Evolutionary conservation across 345 rosid genomes (phyloP).

Genomic region (Citrus mangshanensis): DNA sequence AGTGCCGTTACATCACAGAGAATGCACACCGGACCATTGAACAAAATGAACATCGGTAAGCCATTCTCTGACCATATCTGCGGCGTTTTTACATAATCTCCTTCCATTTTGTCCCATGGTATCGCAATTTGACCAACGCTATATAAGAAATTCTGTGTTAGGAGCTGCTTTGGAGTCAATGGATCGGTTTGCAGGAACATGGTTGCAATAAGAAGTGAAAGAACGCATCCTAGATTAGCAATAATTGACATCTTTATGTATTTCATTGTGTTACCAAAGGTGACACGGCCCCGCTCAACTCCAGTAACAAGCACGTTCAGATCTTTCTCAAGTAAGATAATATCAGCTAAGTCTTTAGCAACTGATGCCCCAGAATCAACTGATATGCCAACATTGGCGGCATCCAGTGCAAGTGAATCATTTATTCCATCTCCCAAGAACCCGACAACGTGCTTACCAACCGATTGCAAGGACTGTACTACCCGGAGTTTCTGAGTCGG

Average conservation of each 20-base stretch:
- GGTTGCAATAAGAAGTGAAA: conserved; percentile 60
- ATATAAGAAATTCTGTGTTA: conserved; percentile 54
- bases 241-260: conserved; percentile 71
- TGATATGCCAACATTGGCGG: conserved; percentile 64
- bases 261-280: conserved; percentile 72
- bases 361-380: conserved; percentile 70
- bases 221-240: conserved; percentile 52
- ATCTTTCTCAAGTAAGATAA: conserved; percentile 70
- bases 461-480: conserved; percentile 60
- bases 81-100: conserved; percentile 52
- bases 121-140: conserved; percentile 61
- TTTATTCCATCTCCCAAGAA: conserved; percentile 69
- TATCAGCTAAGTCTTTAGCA: conserved; percentile 64
- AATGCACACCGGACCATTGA: conserved; percentile 64
- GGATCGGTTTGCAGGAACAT: conserved; percentile 52
- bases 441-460: conserved; percentile 53
- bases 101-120: conserved; percentile 75
- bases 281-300: conserved; percentile 60
- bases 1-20: conserved; percentile 46
- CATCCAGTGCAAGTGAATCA: conserved; percentile 67
- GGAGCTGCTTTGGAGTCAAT: conserved; percentile 59
- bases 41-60: conserved; percentile 50
- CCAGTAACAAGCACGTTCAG: conserved; percentile 66
- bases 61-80: conserved; percentile 46
- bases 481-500: conserved; percentile 65